Evolutionary conservation across 139 green algal genomes (phyloP).

Genomic region (Cymbomonas tetramitiformis): DNA sequence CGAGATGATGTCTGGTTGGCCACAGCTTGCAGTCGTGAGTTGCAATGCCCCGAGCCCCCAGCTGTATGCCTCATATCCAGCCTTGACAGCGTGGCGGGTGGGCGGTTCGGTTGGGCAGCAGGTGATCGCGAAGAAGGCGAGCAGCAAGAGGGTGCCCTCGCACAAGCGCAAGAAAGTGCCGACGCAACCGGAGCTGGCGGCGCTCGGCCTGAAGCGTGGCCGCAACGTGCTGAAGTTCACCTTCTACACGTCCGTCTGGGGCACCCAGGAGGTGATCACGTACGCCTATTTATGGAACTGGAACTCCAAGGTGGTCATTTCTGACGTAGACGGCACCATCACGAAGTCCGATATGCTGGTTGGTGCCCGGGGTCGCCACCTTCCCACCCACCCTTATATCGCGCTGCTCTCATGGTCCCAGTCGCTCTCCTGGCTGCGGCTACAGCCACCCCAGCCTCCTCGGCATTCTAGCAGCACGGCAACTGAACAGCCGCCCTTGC

Average conservation of each 20-base stretch:
- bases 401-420: too few species aligned
- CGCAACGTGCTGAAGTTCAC: constrained; percentile 68
- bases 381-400: too few species aligned
- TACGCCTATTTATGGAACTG: constrained; percentile 68
- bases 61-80: background rate
- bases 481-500: too few species aligned
- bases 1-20: background rate
- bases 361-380: too few species aligned
- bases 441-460: too few species aligned
- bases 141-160: background rate
- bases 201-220: constrained; percentile 46
- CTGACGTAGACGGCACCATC: constrained; percentile 86
- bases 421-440: too few species aligned
- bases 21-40: background rate
- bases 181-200: constrained; percentile 26
- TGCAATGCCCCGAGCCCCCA: background rate
- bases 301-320: constrained; percentile 54
- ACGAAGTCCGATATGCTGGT: constrained; percentile 34
- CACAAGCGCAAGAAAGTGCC: background rate
- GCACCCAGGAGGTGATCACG: constrained; percentile 34
- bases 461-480: too few species aligned
- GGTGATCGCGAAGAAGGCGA: background rate
- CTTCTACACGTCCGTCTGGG: constrained; percentile 29
- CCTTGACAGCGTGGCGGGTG: background rate
- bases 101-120: background rate